These are phyloP conservation scores for Fulvia fulva DNA, from an alignment of 2,329 filamentous ascomycete genomes.

Conservation along the genomic window DNA sequence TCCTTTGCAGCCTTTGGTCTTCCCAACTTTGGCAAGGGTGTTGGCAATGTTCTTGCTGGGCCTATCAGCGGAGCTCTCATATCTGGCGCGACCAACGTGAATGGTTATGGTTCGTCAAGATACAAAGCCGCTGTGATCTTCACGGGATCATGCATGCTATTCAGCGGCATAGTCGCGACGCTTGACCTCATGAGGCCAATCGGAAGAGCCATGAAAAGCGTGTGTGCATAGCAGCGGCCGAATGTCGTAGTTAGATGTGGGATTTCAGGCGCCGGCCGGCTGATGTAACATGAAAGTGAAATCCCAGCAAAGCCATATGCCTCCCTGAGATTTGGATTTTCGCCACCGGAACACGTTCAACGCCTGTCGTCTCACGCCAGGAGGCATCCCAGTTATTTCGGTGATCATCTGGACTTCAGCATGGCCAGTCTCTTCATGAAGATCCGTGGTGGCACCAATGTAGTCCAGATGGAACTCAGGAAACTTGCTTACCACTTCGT, in stretches of 20 bases:
- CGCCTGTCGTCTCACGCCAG: conserved; percentile 4
- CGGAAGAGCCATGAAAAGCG: neutral
- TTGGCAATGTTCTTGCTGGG: conserved; percentile 26
- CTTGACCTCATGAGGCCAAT: neutral
- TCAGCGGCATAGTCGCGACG: conserved; percentile 9
- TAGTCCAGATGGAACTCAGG: conserved; percentile 5
- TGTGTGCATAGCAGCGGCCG: neutral
- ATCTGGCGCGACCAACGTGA: neutral
- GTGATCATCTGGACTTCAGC: conserved; percentile 10
- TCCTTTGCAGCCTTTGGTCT: conserved; percentile 23
- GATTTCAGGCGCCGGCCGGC: neutral
- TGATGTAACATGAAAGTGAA: conserved; percentile 5
- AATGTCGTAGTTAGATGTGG: neutral
- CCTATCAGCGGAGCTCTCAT: conserved; percentile 23
- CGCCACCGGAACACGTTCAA: conserved; percentile 11
- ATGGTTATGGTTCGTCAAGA: conserved; percentile 13
- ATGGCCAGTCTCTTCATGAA: conserved; percentile 4
- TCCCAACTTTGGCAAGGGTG: conserved; percentile 24
- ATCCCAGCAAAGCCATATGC: conserved; percentile 5
- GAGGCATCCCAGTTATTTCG: conserved; percentile 6
- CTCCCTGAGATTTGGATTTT: conserved; percentile 2
- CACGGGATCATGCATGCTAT: conserved; percentile 16
- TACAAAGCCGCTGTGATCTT: conserved; percentile 21
- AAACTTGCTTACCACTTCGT: neutral
- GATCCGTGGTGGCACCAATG: conserved; percentile 1